Base-by-base conservation (phyloP, 1,139 yeast species). In the Pichia sp. region DNA sequence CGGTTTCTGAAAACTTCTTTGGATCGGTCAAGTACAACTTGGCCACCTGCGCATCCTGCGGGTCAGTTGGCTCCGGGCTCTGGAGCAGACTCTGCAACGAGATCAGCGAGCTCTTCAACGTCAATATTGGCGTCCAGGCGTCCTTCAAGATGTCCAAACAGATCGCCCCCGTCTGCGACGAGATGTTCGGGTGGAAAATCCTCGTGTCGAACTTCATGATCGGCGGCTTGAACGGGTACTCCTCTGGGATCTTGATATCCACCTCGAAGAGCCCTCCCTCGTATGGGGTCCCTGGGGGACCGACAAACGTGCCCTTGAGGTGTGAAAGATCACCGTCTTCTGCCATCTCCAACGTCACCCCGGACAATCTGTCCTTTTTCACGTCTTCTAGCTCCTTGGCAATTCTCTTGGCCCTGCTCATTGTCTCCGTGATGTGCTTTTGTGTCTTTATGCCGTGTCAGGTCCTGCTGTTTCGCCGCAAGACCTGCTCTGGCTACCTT, bases 51-150 rank as follows among this genome's bases (percentile, higher is more conserved):
- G 97, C 97, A 70, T 92, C 98, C 70, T 92, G 98, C 5, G 98
- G 99, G 72, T 93, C 97, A 64, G 83, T 86, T 26, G 99, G 97
- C 67, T 90, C 97, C 3, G 99, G 99, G 11, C 93, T 84, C 70
- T 92, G 97, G 62, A 93, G 80, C 64, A 93, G 77, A 30, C 95
- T 87, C 71, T 93, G 99, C 62, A 93, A 79, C 4, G 97, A 90
- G 61, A 93, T 90, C 70, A 93, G 77, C 13, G 96, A 87, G 49
- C 95, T 84, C 70, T 90, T 92, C 66, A 95, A 77, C 6, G 97
- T 92, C 68, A 92, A 80, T 56, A 93, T 95, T n/a, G 99, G 99
- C 1, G 98, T 90, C 99, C 99, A 93, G 7, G 95, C 93, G 68
- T 92, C 96, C 74, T 70, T 69, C 66, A 79, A 72, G 46, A 93